Conservation (phyloP, 1,284 basidiomycete genomes). For the Macrocystidia cucumis region DNA sequence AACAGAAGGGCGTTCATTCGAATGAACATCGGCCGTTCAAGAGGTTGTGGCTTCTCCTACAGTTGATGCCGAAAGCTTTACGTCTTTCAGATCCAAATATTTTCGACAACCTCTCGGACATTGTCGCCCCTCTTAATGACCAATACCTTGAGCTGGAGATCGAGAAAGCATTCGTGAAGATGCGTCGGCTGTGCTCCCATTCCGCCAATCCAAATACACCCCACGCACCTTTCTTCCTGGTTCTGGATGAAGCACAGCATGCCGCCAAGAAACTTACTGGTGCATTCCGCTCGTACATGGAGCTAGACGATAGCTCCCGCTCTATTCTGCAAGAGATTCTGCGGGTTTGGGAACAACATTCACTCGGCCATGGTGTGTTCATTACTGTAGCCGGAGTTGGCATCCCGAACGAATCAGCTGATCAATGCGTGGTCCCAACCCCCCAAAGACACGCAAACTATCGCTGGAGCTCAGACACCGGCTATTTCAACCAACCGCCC, state of each 20-base stretch:
- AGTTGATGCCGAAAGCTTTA: slow-evolving; percentile 28
- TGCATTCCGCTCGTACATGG: slow-evolving; percentile 30
- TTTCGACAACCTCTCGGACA: slow-evolving; percentile 25
- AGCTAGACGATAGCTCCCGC: slow-evolving; percentile 20
- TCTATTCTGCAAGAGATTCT: slow-evolving; percentile 32
- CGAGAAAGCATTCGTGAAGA: slow-evolving; percentile 19
- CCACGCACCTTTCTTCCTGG: slow-evolving; percentile 29
- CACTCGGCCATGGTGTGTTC: slow-evolving; percentile 26
- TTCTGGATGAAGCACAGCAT: slow-evolving; percentile 33
- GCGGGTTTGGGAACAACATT: slow-evolving; percentile 27
- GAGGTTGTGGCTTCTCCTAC: slow-evolving; percentile 30
- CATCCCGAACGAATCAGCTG: slow-evolving; percentile 33
- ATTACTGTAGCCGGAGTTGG: slow-evolving; percentile 33
- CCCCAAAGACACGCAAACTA: slow-evolving; percentile 34
- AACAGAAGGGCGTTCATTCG: slow-evolving; percentile 7
- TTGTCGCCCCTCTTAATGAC: slow-evolving; percentile 20
- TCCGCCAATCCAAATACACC: too few species aligned
- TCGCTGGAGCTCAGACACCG: slow-evolving; percentile 32
- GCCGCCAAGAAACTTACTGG: slow-evolving; percentile 25
- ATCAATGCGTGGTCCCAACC: slow-evolving; percentile 30
- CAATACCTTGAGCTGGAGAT: slow-evolving; percentile 21
- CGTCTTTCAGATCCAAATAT: slow-evolving; percentile 27
- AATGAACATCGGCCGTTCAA: slow-evolving; percentile 15
- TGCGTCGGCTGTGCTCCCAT: too few species aligned
- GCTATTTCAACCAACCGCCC: slow-evolving; percentile 24